Base-by-base conservation (phyloP, 305 asterid genomes). In the Salvia sclarea region DNA sequence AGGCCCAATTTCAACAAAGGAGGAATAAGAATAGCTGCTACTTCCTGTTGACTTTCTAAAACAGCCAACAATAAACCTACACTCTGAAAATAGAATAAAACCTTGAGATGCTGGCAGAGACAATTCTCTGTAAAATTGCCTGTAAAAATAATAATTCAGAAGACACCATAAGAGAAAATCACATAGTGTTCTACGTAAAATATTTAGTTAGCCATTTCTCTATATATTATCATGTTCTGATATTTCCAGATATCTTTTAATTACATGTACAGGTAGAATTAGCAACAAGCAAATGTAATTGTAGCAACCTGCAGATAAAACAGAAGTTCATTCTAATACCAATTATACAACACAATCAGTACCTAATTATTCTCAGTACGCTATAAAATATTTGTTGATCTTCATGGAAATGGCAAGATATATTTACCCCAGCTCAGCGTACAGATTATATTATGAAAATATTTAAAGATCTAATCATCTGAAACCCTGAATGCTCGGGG, bases 51-150 rank as follows among this genome's bases (percentile, higher is more conserved):
- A 82, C 90, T 80, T 81, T 84, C 89, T 65, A 87, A 71, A 68
- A 85, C 69, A 69, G 93, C 91, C 78, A 88, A 75, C 71, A 94
- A 79, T 45, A 92, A 79, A 72, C 90, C 94, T 69, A 88, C 83
- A 84, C 84, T 80, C 99, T 91, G 90, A 70, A 76, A 79, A 80
- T 28, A 65, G 38, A 58, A 79, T 20, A 70, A 66, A 41, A 66
- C 40, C 43, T 50, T 66, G 40, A 84, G 72, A 60, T 45, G 56
- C 41, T 44, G 76, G 57, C 68, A 9, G 75, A 38, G 63, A 68
- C 53, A 71, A 44, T 63, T 55, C 61, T 65, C 61, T 67, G 41
- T 38, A 54, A 52, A 75, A 72, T 61, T 68, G 64, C 47, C 58
- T 13, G 33, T 16, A 30, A 68, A 54, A 18, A 37, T 21, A 55